Conservation (phyloP, 176 grass and related monocot genomes). For the Oryza australiensis region DNA sequence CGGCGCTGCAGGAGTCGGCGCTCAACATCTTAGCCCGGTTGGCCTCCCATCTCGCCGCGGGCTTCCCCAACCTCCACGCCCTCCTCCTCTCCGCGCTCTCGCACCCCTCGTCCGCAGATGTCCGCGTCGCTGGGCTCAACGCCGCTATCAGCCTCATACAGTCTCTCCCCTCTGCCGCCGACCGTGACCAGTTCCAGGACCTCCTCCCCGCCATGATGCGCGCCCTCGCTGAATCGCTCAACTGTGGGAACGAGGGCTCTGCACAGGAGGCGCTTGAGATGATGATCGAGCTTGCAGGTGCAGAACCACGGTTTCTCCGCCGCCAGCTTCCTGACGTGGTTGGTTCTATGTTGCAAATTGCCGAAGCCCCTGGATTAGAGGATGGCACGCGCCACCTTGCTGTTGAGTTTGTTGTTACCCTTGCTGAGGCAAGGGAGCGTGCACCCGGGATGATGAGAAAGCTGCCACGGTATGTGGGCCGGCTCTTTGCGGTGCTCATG, state of each 20-base stretch:
- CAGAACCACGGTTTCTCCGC: slow-evolving; percentile 81
- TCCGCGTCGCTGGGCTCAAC: slow-evolving; percentile 77
- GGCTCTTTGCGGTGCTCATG: slow-evolving; percentile 88
- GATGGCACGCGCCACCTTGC: slow-evolving; percentile 94
- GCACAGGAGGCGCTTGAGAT: slow-evolving; percentile 95
- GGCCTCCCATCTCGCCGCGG: slow-evolving; percentile 58
- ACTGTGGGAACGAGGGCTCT: slow-evolving; percentile 86
- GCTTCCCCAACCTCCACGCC: slow-evolving; percentile 71
- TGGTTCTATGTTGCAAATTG: slow-evolving; percentile 85
- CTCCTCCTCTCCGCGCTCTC: slow-evolving; percentile 74
- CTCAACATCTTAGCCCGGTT: slow-evolving; percentile 73
- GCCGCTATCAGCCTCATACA: slow-evolving; percentile 86
- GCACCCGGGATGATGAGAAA: slow-evolving; percentile 95
- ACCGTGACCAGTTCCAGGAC: slow-evolving; percentile 76
- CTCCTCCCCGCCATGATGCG: slow-evolving; percentile 96
- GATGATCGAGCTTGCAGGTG: slow-evolving; percentile 82
- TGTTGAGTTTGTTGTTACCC: slow-evolving; percentile 85
- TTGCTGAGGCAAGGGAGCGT: slow-evolving; percentile 83
- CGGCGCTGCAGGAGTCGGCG: slow-evolving; percentile 77
- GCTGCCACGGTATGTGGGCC: slow-evolving; percentile 71
- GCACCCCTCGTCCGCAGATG: slow-evolving; percentile 71
- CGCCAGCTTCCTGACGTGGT: slow-evolving; percentile 88
- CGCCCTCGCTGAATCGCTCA: slow-evolving; percentile 78
- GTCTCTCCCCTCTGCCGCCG: slow-evolving; percentile 58
- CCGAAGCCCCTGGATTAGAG: slow-evolving; percentile 75